Percentiles rank a stretch among this genome's conserved stretches.
Evolutionary conservation across 495 filamentous ascomycete species (phyloP).

Genomic region (Penicillium canariense): DNA sequence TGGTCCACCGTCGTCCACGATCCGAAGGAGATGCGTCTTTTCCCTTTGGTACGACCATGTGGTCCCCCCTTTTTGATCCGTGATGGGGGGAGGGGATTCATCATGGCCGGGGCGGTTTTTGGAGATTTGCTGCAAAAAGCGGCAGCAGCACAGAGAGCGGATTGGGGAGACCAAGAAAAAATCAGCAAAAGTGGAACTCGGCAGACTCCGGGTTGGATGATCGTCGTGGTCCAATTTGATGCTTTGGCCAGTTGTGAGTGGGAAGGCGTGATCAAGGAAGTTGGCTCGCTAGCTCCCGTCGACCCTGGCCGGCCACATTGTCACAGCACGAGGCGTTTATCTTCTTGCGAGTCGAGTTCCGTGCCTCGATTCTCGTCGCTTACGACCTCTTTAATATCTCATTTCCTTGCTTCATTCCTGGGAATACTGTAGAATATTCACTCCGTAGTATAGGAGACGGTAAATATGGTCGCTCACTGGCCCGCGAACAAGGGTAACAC

Average conservation of each 20-base stretch:
- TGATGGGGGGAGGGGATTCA: background rate
- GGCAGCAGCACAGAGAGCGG: no score
- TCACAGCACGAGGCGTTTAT: background rate
- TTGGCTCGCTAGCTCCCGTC: background rate
- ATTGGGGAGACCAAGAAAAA: no score
- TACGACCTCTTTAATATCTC: background rate
- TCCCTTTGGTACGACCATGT: background rate
- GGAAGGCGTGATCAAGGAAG: no score
- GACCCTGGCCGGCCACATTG: background rate
- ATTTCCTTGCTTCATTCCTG: background rate
- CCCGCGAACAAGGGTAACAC: no score
- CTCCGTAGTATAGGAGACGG: background rate
- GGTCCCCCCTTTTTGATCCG: conserved; percentile 2
- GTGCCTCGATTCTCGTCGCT: no score
- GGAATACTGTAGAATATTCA: background rate
- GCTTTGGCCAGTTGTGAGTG: no score
- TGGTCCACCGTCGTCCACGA: background rate
- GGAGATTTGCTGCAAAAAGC: no score
- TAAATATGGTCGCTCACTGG: no score
- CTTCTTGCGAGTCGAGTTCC: background rate
- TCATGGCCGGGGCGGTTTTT: no score
- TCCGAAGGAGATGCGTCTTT: background rate
- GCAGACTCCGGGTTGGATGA: background rate
- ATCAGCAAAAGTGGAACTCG: background rate
- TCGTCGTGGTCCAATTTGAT: no score